Evolutionary conservation across 805 yeast species (phyloP), one percentile per base, ranked within the genome.

Genomic region (Wickerhamomyces rabaulensis): DNA sequence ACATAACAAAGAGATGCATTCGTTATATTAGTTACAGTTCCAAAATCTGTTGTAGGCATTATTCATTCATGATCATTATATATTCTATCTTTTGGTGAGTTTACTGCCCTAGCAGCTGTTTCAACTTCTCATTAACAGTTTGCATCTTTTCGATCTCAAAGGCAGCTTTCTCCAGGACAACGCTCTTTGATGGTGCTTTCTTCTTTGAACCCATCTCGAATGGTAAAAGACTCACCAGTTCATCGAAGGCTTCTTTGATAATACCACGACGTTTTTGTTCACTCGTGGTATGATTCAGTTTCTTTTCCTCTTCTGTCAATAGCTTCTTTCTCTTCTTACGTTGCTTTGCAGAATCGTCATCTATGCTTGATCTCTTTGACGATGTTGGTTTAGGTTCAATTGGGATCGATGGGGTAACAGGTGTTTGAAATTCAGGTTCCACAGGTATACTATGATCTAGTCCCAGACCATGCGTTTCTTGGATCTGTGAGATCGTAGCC

Each of bases 281-380:
- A 50, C 62, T 58, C 9, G 57, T 51, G 1, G 51, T 55, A 31
- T 61, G 64, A 29, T 58, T 60, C 8, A 39, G 19, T 37, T 59
- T 59, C 45, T 61, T 61, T 37, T 61, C 54, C 9, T 58, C 62
- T 15, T 58, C 63, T 1, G 60, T 49, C 1, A 61, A 45, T 2
- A 52, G 33, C 25, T 52, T 55, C 17, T 57, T 42, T 21, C 49
- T 56, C 39, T 57, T 59, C 15, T 50, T 40, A 9, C 40, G 39
- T n/a, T n/a, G n/a, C 12, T 20, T 36, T 4, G 22, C 3, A 5
- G 20, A 33, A 13, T 17, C 20, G 12, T 33, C 36, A 8, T 17
- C 36, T 7, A 17, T 2, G 31, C n/a, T 16, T 33, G 36, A 33
- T 33, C 17, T 53, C 27, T 35, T 33, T 19, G 12, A 10, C 9